These are phyloP conservation scores for Evernia prunastri DNA, from an alignment of 495 filamentous ascomycete genomes.

Conservation along the genomic window DNA sequence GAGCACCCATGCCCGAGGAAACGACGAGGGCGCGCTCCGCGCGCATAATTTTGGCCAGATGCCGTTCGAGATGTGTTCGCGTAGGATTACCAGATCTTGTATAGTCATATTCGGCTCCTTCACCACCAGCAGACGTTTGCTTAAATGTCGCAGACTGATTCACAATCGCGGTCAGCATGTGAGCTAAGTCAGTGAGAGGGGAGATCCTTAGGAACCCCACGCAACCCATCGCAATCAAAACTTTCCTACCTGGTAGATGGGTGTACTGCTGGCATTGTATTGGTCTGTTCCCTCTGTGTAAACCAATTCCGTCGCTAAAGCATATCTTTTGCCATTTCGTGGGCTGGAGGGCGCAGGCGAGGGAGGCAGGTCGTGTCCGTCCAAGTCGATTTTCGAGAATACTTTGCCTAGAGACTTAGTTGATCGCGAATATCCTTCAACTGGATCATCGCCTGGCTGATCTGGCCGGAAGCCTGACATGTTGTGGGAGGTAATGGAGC, in stretches of 20 bases:
- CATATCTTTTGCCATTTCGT: conserved; percentile 74
- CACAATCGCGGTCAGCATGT: conserved; percentile 8
- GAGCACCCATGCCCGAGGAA: conserved; percentile 90
- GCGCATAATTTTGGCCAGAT: conserved; percentile 97
- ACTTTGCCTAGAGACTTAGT: conserved; percentile 52
- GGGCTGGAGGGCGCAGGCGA: conserved; percentile 93
- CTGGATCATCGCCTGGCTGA: neutral
- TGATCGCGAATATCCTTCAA: neutral
- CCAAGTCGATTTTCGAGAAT: conserved; percentile 68
- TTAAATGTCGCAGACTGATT: conserved; percentile 90
- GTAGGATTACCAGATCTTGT: conserved; percentile 96
- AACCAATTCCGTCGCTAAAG: conserved; percentile 90
- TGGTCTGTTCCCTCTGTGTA: conserved; percentile 94
- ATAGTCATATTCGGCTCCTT: conserved; percentile 83
- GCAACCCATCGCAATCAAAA: neutral
- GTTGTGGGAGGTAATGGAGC: neutral
- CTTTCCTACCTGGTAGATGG: conserved; percentile 74
- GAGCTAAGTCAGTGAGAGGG: neutral
- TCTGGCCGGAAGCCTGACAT: conserved; percentile 11
- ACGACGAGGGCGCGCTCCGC: conserved; percentile 87
- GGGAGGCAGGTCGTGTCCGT: conserved; percentile 86
- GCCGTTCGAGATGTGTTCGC: conserved; percentile 89
- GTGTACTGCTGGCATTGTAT: conserved; percentile 89
- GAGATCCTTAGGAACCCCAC: neutral
- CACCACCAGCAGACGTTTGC: conserved; percentile 72